phyloP scores from a whole-genome alignment of 2,329 filamentous ascomycete genomes.

The Talaromyces albobiverticillius region DNA sequence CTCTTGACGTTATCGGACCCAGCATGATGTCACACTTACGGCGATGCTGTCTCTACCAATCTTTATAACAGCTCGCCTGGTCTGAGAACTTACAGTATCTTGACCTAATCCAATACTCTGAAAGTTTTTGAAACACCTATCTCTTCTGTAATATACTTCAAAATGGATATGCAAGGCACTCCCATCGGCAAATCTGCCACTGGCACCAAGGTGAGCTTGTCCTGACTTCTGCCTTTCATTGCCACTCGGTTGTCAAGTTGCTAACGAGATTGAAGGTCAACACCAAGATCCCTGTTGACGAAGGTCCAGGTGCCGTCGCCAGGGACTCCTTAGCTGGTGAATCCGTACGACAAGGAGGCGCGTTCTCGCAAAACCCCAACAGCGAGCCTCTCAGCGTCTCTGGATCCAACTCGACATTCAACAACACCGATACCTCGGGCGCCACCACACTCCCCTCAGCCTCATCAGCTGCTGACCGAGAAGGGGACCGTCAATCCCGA shows the following conservation, averaged over 20 bases:
- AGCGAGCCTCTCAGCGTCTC: conserved; percentile 50
- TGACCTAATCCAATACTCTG: too few relatives aligned
- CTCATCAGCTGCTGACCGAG: conserved; percentile 44
- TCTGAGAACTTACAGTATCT: not conserved
- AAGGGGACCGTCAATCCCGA: conserved; percentile 43
- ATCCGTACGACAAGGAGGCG: conserved; percentile 60
- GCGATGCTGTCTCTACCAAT: too few relatives aligned
- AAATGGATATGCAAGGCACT: conserved; percentile 41
- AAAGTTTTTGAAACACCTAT: not conserved
- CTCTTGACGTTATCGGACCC: conserved; percentile 16
- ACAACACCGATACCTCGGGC: conserved; percentile 55
- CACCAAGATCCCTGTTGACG: conserved; percentile 53
- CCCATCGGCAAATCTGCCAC: conserved; percentile 29
- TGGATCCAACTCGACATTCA: conserved; percentile 54
- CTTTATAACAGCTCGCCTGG: not conserved
- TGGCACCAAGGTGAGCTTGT: conserved; percentile 35
- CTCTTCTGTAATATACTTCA: not conserved
- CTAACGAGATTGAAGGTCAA: conserved; percentile 29
- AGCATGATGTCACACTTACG: not conserved
- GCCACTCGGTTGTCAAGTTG: not conserved
- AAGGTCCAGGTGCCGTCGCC: conserved; percentile 62
- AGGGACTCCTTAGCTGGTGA: conserved; percentile 74
- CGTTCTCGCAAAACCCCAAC: conserved; percentile 59
- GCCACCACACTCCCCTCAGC: conserved; percentile 52
- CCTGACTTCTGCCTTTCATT: not conserved